Evolutionary conservation across 1,284 basidiomycete genomes (phyloP).

Genomic region (Leccinum pseudoinsigne): DNA sequence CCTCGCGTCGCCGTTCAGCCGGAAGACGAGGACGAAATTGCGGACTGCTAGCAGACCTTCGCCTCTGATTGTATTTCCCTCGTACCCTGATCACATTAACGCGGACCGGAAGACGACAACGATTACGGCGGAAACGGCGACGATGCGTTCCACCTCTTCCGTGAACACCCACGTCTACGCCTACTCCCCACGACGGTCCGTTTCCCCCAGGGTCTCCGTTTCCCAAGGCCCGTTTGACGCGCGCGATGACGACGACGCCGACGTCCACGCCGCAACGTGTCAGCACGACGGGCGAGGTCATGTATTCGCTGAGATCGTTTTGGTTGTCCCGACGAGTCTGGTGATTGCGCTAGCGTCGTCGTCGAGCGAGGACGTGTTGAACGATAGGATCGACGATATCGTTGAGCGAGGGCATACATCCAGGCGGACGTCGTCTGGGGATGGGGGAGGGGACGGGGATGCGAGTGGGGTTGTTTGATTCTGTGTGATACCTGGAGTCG

Average conservation of each 20-base stretch:
- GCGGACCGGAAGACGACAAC: background rate
- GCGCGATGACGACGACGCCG: background rate
- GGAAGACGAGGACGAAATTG: constrained; percentile 6
- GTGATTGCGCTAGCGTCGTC: constrained; percentile 25
- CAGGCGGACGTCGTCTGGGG: constrained; percentile 12
- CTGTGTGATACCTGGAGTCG: background rate
- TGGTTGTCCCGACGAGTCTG: constrained; percentile 28
- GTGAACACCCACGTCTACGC: background rate
- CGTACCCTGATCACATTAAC: constrained; percentile 15
- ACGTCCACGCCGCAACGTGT: constrained; percentile 6
- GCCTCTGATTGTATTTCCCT: constrained; percentile 25
- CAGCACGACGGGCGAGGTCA: constrained; percentile 1
- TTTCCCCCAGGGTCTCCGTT: constrained; percentile 17
- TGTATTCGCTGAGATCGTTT: constrained; percentile 21
- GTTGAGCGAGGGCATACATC: constrained; percentile 23
- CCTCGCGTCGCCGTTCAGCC: constrained; percentile 17
- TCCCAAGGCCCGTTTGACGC: constrained; percentile 12
- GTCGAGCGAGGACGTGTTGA: constrained; percentile 24
- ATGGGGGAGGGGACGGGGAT: background rate
- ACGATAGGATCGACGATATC: constrained; percentile 26
- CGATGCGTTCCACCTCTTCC: background rate
- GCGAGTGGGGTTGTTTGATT: background rate
- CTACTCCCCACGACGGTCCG: background rate
- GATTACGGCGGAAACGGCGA: background rate
- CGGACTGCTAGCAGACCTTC: background rate